Evolutionary conservation across 2,329 filamentous ascomycete genomes (phyloP).

Genomic region (Aspergillus neotritici): DNA sequence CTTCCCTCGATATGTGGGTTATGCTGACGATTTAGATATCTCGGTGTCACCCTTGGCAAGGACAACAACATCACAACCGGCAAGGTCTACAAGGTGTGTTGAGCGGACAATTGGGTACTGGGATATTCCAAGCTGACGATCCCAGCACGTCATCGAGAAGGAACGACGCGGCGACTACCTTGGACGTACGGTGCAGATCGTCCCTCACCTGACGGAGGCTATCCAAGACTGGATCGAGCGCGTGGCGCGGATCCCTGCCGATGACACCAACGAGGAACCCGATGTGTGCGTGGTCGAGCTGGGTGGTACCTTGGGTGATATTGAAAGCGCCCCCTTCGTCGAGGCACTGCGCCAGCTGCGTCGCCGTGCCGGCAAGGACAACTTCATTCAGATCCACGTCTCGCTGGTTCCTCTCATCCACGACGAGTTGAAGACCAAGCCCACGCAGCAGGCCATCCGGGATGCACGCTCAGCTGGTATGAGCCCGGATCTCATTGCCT

Average conservation of each 20-base stretch:
- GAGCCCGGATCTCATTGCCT: conserved; percentile 77
- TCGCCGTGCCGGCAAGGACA: conserved; percentile 64
- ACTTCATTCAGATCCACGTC: conserved; percentile 86
- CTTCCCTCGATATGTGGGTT: too few relatives aligned
- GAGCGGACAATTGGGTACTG: too few relatives aligned
- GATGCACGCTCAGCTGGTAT: conserved; percentile 76
- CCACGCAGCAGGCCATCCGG: conserved; percentile 85
- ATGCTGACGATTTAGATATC: conserved; percentile 46
- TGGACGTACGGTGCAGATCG: conserved; percentile 82
- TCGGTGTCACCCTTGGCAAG: conserved; percentile 71
- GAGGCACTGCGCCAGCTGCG: conserved; percentile 78
- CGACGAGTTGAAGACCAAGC: conserved; percentile 91
- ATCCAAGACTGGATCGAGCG: conserved; percentile 91
- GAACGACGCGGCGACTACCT: conserved; percentile 72
- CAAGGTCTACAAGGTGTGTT: conserved; percentile 65
- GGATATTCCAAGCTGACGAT: too few relatives aligned
- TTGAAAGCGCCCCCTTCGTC: conserved; percentile 82
- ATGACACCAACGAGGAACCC: conserved; percentile 73
- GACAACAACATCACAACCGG: conserved; percentile 98
- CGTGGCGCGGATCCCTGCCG: conserved; percentile 78
- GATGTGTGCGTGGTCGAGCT: conserved; percentile 79
- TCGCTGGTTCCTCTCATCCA: conserved; percentile 65
- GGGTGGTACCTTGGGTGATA: conserved; percentile 57
- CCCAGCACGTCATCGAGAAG: conserved; percentile 71
- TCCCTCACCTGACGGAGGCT: conserved; percentile 84